Evolutionary conservation across 1,284 basidiomycete genomes (phyloP), one percentile per base, ranked within the genome.

Genomic region (Ganoderma multipileum): DNA sequence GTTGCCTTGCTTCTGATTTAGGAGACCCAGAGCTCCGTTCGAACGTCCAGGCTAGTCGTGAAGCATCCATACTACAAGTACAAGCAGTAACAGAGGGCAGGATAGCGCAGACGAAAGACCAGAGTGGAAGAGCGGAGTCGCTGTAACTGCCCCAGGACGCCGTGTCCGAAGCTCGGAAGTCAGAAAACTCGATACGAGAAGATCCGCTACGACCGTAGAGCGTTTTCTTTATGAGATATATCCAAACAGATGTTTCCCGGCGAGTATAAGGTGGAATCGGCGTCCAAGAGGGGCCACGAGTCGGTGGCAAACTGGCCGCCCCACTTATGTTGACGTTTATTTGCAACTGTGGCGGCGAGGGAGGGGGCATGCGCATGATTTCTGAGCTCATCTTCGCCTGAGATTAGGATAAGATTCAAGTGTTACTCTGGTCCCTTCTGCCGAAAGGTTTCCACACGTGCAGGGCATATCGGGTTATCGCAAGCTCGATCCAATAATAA

Each of bases 401-500:
- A n/a, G 44, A 47, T 47, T 47, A 23, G n/a, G 23, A n/a, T 5
- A 18, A 47, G 44, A 47, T 47, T 23, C 20, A 7, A 47, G n/a
- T 23, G 20, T 47, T 41, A 9, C 14, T 41, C 39, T 3, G 16
- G n/a, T 11, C n/a, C 44, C 7, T 47, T 12, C 47, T 50, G 23
- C 47, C 12, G 11, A 8, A 50, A 26, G 2, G 23, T 11, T 11
- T 26, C 20, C 23, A 26, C 47, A 50, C 12, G 23, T 14, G 47
- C 47, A 26, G 23, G 23, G 14, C 47, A 6, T 3, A 47, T 23
- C 44, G 8, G 44, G 23, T 26, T 50, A 3, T 50, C 12, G 47
- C 47, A 50, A 50, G 9, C 47, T 12, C 23, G 11, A 44, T 62
- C 42, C 52, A 41, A 26, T 55, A 70, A 72, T 72, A 66, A 72